These are phyloP conservation scores for Ceratocystis colombiana DNA, from an alignment of 2,329 filamentous ascomycete species.

Conservation along the genomic window DNA sequence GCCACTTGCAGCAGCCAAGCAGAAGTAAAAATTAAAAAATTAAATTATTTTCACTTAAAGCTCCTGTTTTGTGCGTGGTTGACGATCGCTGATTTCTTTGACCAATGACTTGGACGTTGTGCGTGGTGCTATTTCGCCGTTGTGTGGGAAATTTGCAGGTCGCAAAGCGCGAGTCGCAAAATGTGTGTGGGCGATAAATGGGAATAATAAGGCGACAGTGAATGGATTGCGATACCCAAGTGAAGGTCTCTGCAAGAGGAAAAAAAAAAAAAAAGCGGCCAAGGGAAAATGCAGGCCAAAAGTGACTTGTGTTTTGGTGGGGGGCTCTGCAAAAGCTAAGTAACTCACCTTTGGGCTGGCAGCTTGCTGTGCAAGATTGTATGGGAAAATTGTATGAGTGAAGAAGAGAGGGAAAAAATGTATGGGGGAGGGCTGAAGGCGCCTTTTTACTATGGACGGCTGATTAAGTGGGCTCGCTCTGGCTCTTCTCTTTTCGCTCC, in stretches of 20 bases:
- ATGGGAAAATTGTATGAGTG: conserved; percentile 53
- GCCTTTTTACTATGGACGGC: conserved; percentile 57
- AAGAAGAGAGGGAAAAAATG: conserved; percentile 46
- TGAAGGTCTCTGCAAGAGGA: background rate
- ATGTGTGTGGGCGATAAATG: background rate
- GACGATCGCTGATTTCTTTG: background rate
- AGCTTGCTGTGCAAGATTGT: conserved; percentile 45
- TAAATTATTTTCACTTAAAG: background rate
- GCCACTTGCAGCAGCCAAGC: background rate
- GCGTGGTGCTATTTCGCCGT: too few species aligned
- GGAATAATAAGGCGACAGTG: background rate
- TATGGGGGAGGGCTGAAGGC: conserved; percentile 45
- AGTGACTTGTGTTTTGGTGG: conserved; percentile 29
- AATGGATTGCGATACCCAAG: conserved; percentile 15
- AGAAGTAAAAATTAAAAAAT: background rate
- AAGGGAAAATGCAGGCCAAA: conserved; percentile 10
- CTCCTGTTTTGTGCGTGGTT: background rate
- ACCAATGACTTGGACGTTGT: too few species aligned
- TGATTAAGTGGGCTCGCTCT: conserved; percentile 42
- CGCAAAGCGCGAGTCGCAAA: background rate
- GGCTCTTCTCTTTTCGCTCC: background rate
- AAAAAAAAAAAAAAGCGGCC: conserved; percentile 25
- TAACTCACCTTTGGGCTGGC: conserved; percentile 45
- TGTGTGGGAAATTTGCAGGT: background rate
- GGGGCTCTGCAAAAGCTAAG: conserved; percentile 33